phyloP scores from a whole-genome alignment of 2,329 filamentous ascomycete genomes.

The Peltaster fructicola region DNA sequence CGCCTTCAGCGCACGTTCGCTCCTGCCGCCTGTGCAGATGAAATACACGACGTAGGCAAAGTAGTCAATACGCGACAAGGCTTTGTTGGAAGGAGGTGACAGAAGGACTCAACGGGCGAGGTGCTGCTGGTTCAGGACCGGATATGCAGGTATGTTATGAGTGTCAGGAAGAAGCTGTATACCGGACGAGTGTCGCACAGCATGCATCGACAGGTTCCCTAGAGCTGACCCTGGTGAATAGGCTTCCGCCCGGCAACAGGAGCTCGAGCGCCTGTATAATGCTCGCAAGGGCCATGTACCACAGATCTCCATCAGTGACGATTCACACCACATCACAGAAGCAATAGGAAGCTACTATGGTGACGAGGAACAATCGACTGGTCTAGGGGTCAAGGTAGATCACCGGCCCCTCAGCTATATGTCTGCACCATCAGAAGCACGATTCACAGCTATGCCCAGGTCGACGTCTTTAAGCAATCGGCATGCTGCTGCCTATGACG shows the following conservation, averaged over 20 bases:
- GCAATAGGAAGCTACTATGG: constrained; percentile 84
- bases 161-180: background rate
- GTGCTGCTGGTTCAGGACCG: too few relatives aligned
- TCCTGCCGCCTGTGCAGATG: too few relatives aligned
- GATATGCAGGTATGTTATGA: constrained; percentile 1
- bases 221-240: constrained; percentile 7
- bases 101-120: too few relatives aligned
- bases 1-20: too few relatives aligned
- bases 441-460: constrained; percentile 8
- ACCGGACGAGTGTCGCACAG: background rate
- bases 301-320: constrained; percentile 61
- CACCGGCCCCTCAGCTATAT: constrained; percentile 63
- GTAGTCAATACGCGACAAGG: too few relatives aligned
- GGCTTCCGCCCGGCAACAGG: constrained; percentile 24
- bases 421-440: constrained; percentile 33
- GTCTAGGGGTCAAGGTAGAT: constrained; percentile 6
- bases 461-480: too few relatives aligned
- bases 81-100: too few relatives aligned
- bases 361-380: constrained; percentile 31
- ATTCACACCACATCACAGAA: constrained; percentile 85
- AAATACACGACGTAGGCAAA: too few relatives aligned
- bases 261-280: constrained; percentile 24
- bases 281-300: constrained; percentile 36
- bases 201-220: background rate
- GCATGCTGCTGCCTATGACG: too few relatives aligned